Base-by-base conservation (phyloP, 2,329 filamentous ascomycete species). In the Sporothrix schenckii region DNA sequence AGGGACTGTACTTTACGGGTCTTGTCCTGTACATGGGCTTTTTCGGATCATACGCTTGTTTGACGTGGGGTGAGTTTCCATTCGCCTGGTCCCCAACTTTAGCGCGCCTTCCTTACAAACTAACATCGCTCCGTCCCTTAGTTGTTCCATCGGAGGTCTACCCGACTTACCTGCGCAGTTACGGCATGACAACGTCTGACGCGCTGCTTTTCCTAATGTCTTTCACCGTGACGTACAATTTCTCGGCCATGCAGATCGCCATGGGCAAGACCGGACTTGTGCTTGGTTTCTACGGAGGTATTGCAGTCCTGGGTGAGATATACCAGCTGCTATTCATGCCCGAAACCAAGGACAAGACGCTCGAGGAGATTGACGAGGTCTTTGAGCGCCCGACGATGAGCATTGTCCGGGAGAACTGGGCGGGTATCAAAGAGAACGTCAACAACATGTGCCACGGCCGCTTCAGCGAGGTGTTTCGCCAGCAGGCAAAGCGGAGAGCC, bases 261-360 rank as follows among this genome's bases (percentile, higher is more conserved):
- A 90, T 92, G 85, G 86, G 83, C 9, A 82, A 80, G 47, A 91
- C 88, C 1, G 90, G 90, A 11, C 81, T 92, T 0, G 83, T 86
- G 0, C 83, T 92, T 0, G 90, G 90, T 2, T 92, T 92, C 79
- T 92, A 91, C 77, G 90, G 90, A 4, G 90, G 90, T 19, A 92
- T 92, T 69, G 90, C 90, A 0, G 84, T 90, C 0, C 11, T 92
- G 0, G 90, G 89, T 14, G 91, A 89, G 85, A 81, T 91, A 74
- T 92, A 92, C 78, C 90, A 92, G 80, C 82, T 92, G 61, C 77
- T 92, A 66, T 92, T 92, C 80, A 92, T 92, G 90, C 89, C 89
- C 0, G 89, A 92, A 75, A 88, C 86, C 3, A 86, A 86, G 75
- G 83, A 83, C 50, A 69, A 70, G 49, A 85, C 83, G 2, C 79